phyloP scores from a whole-genome alignment of 257 asterid species.

The Knoxia roxburghii region DNA sequence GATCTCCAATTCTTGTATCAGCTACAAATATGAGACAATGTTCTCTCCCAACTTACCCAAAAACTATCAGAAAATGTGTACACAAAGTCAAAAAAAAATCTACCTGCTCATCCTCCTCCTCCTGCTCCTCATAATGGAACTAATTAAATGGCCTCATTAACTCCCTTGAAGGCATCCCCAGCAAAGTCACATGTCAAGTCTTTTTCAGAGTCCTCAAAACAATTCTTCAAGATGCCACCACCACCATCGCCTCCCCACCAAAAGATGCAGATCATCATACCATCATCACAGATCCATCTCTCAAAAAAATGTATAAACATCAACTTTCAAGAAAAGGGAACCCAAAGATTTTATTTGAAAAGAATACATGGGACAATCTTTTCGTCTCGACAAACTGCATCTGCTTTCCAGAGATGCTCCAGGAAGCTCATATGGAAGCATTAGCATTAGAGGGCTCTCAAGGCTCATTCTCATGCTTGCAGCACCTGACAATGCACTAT shows the following conservation, averaged over 20 bases:
- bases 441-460: neutral
- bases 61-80: constrained; percentile 31
- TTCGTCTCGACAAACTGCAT: constrained; percentile 15
- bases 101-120: constrained; percentile 9
- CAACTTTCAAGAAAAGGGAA: constrained; percentile 6
- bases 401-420: constrained; percentile 5
- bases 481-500: constrained; percentile 51
- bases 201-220: constrained; percentile 6
- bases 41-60: constrained; percentile 12
- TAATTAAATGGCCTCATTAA: constrained; percentile 16
- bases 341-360: constrained; percentile 16
- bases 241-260: constrained; percentile 10
- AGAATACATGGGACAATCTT: neutral
- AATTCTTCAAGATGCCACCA: constrained; percentile 13
- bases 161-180: constrained; percentile 7
- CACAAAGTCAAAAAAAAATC: constrained; percentile 15
- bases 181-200: neutral
- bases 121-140: constrained; percentile 25
- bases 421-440: neutral
- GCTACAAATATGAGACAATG: constrained; percentile 25
- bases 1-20: constrained; percentile 22
- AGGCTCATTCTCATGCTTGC: constrained; percentile 36
- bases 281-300: constrained; percentile 15
- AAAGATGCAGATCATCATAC: constrained; percentile 15
- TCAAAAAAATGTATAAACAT: constrained; percentile 12